Percentiles rank a stretch among this genome's conserved stretches.
These are phyloP conservation scores for Alloteropsis angusta DNA, from an alignment of 202 grass and related monocot genomes.

Conservation along the genomic window DNA sequence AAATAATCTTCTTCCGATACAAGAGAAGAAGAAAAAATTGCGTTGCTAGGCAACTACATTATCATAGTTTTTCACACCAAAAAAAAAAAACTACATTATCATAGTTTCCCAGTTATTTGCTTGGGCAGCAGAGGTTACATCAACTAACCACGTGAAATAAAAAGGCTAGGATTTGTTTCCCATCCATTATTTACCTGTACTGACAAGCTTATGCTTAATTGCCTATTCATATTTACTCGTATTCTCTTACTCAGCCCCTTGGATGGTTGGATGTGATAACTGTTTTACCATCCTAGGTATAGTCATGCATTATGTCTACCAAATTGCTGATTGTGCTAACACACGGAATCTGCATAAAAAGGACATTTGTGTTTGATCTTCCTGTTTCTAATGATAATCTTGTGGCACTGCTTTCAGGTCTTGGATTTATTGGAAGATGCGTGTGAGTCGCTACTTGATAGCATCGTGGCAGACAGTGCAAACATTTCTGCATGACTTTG, in stretches of 20 bases:
- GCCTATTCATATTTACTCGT: background rate
- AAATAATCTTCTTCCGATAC: no score
- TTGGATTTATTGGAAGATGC: conserved; percentile 90
- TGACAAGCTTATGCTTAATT: background rate
- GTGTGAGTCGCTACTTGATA: conserved; percentile 67
- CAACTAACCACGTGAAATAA: background rate
- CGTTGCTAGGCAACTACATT: no score
- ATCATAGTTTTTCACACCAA: no score
- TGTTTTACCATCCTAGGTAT: background rate
- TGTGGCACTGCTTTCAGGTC: conserved; percentile 45
- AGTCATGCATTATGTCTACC: background rate
- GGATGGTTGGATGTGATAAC: background rate
- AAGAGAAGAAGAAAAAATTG: no score
- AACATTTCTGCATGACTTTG: conserved; percentile 26
- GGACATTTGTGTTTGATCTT: background rate
- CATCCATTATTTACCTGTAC: background rate
- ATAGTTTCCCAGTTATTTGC: no score
- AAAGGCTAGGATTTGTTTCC: background rate
- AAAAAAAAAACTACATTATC: no score
- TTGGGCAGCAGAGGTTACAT: background rate
- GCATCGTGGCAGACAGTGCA: conserved; percentile 44
- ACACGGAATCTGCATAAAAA: background rate
- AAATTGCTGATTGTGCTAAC: background rate
- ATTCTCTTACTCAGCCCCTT: background rate
- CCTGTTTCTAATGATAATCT: background rate